These are phyloP conservation scores for Prinsepia uniflora DNA, from an alignment of 306 rosid genomes.

Conservation along the genomic window DNA sequence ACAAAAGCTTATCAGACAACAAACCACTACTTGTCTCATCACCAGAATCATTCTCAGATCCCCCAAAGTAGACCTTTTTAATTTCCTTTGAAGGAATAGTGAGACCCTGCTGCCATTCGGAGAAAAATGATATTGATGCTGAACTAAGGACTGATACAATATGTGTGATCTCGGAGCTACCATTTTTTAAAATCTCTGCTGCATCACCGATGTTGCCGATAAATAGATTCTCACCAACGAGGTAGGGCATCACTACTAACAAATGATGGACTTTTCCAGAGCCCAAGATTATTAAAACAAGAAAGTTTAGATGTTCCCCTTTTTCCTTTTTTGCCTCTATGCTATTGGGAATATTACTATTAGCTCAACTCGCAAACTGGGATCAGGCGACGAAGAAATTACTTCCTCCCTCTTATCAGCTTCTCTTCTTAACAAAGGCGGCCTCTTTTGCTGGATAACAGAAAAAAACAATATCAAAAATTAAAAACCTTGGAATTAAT, in stretches of 20 bases:
- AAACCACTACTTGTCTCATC: constrained; percentile 39
- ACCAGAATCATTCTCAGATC: constrained; percentile 28
- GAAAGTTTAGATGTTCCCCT: neutral
- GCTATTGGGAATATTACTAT: neutral
- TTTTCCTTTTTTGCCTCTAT: neutral
- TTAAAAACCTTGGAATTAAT: too few species aligned
- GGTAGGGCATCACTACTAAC: constrained; percentile 60
- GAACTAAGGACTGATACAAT: constrained; percentile 82
- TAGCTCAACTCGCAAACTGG: too few species aligned
- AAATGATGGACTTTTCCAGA: neutral
- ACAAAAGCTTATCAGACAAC: constrained; percentile 54
- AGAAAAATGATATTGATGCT: constrained; percentile 70
- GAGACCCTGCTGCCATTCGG: constrained; percentile 54
- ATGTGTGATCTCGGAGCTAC: constrained; percentile 49
- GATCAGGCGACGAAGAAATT: too few species aligned
- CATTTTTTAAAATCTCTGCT: constrained; percentile 59
- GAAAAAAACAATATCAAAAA: too few species aligned
- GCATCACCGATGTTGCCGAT: constrained; percentile 82
- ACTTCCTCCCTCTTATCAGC: too few species aligned
- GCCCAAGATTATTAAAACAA: neutral
- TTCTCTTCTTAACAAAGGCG: too few species aligned
- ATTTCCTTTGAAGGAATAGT: constrained; percentile 62
- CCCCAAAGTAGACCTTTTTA: constrained; percentile 49
- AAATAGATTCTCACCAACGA: constrained; percentile 70
- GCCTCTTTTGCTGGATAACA: too few species aligned